These are phyloP conservation scores for Botryobasidium botryosum DNA, from an alignment of 768 basidiomycete species.

Conservation along the genomic window DNA sequence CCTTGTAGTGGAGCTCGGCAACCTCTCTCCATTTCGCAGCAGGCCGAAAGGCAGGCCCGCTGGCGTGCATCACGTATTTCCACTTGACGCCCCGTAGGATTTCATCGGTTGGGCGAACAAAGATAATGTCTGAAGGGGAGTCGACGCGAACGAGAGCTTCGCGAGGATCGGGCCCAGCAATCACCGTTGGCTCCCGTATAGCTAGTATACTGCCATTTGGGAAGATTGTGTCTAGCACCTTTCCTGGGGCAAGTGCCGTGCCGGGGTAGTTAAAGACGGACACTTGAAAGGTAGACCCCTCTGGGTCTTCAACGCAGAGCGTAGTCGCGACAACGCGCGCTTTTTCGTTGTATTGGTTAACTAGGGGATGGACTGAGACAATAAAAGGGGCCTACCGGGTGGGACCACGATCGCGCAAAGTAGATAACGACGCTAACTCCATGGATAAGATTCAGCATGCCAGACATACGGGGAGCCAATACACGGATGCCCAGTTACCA, in stretches of 20 bases:
- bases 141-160: constrained; percentile 20
- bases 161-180: constrained; percentile 2
- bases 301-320: constrained; percentile 19
- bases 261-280: constrained; percentile 19
- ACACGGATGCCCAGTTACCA: no score
- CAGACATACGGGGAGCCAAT: no score
- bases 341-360: no score
- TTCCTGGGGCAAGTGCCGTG: no score
- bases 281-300: constrained; percentile 14
- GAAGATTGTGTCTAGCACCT: constrained; percentile 18
- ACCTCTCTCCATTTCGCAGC: constrained; percentile 15
- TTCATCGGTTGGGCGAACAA: constrained; percentile 10
- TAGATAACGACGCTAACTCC: no score
- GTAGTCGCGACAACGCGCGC: no score
- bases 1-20: constrained; percentile 7
- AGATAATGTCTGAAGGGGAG: constrained; percentile 19
- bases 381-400: no score
- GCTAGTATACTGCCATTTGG: constrained; percentile 17
- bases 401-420: no score
- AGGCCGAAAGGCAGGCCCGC: background rate
- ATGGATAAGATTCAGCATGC: no score
- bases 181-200: constrained; percentile 20
- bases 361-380: no score
- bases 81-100: constrained; percentile 8
- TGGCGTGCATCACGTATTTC: background rate